Conservation (phyloP, 768 basidiomycete genomes). For the Boletus huronensis region DNA sequence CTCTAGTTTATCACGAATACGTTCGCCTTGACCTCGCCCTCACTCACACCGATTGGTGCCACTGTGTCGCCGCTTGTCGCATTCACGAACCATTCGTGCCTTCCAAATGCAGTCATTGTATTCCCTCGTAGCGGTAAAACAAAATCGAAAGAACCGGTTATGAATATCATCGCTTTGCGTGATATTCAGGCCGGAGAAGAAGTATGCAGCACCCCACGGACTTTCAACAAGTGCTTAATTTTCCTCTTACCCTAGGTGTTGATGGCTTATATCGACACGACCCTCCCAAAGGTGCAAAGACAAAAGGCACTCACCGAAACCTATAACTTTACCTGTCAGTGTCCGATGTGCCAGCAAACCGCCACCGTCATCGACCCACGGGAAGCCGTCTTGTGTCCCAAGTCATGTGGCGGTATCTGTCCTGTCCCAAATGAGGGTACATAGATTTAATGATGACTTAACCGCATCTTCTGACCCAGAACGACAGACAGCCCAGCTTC, state of each 20-base stretch:
- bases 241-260: constrained; percentile 48
- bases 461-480: neutral
- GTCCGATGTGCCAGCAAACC: constrained; percentile 48
- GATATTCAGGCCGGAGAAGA: constrained; percentile 66
- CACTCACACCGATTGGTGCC: constrained; percentile 78
- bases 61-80: constrained; percentile 80
- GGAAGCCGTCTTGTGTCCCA: constrained; percentile 66
- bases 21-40: constrained; percentile 76
- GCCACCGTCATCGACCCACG: constrained; percentile 51
- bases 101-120: constrained; percentile 87
- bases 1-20: constrained; percentile 87
- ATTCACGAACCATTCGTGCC: constrained; percentile 84
- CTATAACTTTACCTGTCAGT: constrained; percentile 77
- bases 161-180: constrained; percentile 72
- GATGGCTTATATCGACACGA: constrained; percentile 84
- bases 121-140: constrained; percentile 60
- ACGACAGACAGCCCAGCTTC: constrained; percentile 45
- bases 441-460: neutral
- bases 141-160: constrained; percentile 48
- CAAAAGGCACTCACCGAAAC: constrained; percentile 59
- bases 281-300: constrained; percentile 55
- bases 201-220: constrained; percentile 37
- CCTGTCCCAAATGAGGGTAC: constrained; percentile 59
- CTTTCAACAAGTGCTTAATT: neutral
- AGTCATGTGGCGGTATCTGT: constrained; percentile 62